Evolutionary conservation across 139 green algal species (phyloP).

Genomic region (Tetraselmis chui): DNA sequence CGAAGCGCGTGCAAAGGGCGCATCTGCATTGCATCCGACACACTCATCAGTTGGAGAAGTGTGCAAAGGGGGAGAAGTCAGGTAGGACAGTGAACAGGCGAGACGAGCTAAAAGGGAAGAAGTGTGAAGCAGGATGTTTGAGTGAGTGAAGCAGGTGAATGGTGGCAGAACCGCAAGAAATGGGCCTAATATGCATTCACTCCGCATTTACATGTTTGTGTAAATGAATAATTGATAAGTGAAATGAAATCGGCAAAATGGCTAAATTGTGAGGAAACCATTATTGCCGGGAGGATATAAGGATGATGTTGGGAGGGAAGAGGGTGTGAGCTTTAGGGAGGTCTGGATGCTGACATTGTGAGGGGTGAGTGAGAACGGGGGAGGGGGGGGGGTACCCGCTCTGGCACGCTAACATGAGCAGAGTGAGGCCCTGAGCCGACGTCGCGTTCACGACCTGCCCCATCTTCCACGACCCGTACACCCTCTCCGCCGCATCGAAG

Average conservation of each 20-base stretch:
- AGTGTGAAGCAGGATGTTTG: too few species aligned
- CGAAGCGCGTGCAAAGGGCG: too few species aligned
- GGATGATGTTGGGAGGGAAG: too few species aligned
- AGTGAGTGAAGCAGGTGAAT: too few species aligned
- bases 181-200: too few species aligned
- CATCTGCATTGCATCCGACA: neutral
- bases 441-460: neutral
- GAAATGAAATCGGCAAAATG: too few species aligned
- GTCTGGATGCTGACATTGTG: neutral
- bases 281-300: too few species aligned
- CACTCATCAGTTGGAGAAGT: neutral
- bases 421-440: neutral
- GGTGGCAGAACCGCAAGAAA: too few species aligned
- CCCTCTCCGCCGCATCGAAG: neutral
- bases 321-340: neutral
- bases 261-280: too few species aligned
- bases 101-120: neutral
- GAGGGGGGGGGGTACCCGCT: neutral
- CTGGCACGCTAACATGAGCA: neutral
- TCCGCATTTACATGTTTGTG: too few species aligned
- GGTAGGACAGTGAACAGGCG: neutral
- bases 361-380: neutral
- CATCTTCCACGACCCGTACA: neutral
- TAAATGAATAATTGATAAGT: too few species aligned
- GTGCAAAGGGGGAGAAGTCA: neutral